phyloP scores from a whole-genome alignment of 345 rosid genomes.

The Hibiscus mutabilis region DNA sequence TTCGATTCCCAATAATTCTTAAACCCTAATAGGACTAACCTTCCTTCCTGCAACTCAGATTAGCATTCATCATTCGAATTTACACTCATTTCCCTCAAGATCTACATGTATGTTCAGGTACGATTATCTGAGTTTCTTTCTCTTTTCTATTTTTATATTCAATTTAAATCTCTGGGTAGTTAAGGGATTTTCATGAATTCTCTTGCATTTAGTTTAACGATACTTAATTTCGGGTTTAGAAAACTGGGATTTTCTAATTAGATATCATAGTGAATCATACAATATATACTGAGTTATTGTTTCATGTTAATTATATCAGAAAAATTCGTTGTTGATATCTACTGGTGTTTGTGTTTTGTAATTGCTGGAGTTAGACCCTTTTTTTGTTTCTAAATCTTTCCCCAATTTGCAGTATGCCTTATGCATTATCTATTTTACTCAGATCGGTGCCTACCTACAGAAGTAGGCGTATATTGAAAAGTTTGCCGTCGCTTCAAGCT shows the following conservation, averaged over 20 bases:
- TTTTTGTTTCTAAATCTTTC: neutral
- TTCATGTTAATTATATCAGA: neutral
- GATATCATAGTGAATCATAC: neutral
- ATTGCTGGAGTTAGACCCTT: neutral
- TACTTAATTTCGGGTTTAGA: neutral
- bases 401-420: neutral
- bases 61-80: neutral
- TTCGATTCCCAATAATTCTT: neutral
- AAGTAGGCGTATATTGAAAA: conserved; percentile 21
- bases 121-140: neutral
- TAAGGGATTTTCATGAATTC: too few species aligned
- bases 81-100: neutral
- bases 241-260: neutral
- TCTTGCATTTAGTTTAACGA: neutral
- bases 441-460: conserved; percentile 33
- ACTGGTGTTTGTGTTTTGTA: neutral
- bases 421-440: conserved; percentile 3
- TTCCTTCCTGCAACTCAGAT: neutral
- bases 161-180: neutral
- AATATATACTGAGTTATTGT: neutral
- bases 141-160: neutral
- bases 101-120: conserved; percentile 11
- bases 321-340: neutral
- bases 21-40: neutral
- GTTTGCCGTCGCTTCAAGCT: conserved; percentile 17